Base-by-base conservation (phyloP, 1,284 basidiomycete genomes). In the Puccinia novopanici region DNA sequence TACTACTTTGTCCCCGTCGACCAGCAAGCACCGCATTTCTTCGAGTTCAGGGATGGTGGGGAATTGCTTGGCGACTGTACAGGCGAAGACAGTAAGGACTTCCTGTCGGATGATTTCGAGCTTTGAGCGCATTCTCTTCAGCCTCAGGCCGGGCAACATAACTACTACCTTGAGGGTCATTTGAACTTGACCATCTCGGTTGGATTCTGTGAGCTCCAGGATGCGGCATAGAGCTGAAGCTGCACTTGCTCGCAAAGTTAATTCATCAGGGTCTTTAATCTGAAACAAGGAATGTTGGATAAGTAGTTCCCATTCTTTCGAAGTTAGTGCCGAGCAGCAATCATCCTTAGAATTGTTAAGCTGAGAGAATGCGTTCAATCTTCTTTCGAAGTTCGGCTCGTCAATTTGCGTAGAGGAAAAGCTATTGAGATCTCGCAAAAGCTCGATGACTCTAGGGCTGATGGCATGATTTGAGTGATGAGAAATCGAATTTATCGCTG, bases 351-450 rank as follows among this genome's bases (percentile, higher is more conserved):
- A 19, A 73, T 45, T 45, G 85, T 94, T 96, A 75, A 99, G 87
- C 13, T 84, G 86, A 3, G 90, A 89, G 85, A 94, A 98, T 0
- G 93, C 95, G 0, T 87, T 86, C 19, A 99, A 88, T 2, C 96
- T 92, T 65, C 90, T 89, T 82, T 98, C 93, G 84, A 98, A 98
- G 85, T 99, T 94, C 0, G 94, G 93, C 85, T 99, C 95, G 75
- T 97, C 94, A 54, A 96, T 86, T 19, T 94, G 89, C 83, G 90
- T 92, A 0, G 86, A 86, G 0, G 94, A 95, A 86, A 91, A 98
- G 0, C 95, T 91, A 84, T 99, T 99, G 81, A 99, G 89, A 0
- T 90, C 89, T 15, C 89, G 88, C 57, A 94, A 85, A 3, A 95
- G 85, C 12, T 87, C 86, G 0, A 90, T 88, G 0, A 92, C 84